These are phyloP conservation scores for Camptophora hylomeconis DNA, from an alignment of 2,329 filamentous ascomycete genomes.

Conservation along the genomic window DNA sequence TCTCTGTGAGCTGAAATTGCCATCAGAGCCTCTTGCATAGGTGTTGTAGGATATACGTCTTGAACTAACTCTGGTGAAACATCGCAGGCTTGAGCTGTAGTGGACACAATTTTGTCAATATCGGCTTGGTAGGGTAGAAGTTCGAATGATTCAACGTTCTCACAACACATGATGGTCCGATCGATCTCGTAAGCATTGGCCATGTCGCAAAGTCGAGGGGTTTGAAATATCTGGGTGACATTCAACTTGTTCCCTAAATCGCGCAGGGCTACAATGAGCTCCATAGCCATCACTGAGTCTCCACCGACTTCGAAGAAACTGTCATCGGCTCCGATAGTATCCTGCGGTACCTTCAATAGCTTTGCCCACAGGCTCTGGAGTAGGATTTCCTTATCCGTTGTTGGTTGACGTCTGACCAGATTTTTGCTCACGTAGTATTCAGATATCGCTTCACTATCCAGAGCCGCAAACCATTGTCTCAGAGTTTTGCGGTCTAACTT, in stretches of 20 bases:
- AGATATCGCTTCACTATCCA: too few species aligned
- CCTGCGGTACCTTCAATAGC: constrained; percentile 17
- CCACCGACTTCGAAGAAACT: constrained; percentile 23
- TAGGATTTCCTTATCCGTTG: too few species aligned
- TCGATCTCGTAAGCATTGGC: constrained; percentile 31
- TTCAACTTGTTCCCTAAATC: constrained; percentile 12
- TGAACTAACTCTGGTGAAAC: constrained; percentile 20
- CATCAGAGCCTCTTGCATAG: constrained; percentile 32
- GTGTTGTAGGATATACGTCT: constrained; percentile 32
- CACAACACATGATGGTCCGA: too few species aligned
- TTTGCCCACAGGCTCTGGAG: too few species aligned
- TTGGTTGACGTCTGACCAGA: too few species aligned
- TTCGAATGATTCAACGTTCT: constrained; percentile 5
- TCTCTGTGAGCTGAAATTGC: constrained; percentile 34
- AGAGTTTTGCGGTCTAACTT: constrained; percentile 24
- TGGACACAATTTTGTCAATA: constrained; percentile 21
- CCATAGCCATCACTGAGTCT: constrained; percentile 22
- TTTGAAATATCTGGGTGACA: constrained; percentile 21
- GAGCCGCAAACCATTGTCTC: too few species aligned
- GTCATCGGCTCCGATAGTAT: constrained; percentile 13
- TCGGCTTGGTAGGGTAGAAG: too few species aligned
- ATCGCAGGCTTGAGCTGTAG: constrained; percentile 27
- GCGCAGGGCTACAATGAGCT: constrained; percentile 17
- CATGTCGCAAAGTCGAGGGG: constrained; percentile 32
- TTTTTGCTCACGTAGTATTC: too few species aligned